Base-by-base conservation (phyloP, 2,329 filamentous ascomycete genomes). In the Aspergillus versicolor region DNA sequence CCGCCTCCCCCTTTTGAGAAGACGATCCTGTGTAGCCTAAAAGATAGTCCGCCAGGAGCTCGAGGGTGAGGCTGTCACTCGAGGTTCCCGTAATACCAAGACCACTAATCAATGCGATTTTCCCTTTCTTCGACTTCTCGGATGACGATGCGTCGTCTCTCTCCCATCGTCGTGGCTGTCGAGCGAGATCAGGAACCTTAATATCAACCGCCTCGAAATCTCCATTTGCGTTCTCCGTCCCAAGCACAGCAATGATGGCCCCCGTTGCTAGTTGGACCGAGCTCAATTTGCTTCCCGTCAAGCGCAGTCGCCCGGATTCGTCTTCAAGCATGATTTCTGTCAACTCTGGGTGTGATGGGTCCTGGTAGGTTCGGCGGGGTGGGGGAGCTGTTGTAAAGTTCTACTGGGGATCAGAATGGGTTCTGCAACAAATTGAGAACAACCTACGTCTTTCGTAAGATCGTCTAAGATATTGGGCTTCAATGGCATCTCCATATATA, bases 381-480 rank as follows among this genome's bases (percentile, higher is more conserved):
- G 90, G 86, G 8, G 92, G 92, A 1, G 90, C 91, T 0, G 90
- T 88, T 58, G 96, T 91, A 88, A 91, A 97, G 70, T 92, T 90
- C 89, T 95, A 55, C 38, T 19, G 21, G 27, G 17, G 17, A 60
- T 66, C 54, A 66, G 63, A 52, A 27, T 7, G 19, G 19, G 15
- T 15, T 41, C n/a, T 17, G 24, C 11, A 22, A 24, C n/a, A 13
- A n/a, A 3, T 8, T 30, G 8, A 12, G 55, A n/a, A 5, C 9
- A 34, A 73, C 84, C 63, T 77, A 92, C 90, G 74, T 97, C 93
- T 75, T 95, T 96, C 41, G 90, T 89, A 42, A 99, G 90, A 67
- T 99, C 94, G 58, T 97, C 92, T 34, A 99, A 79, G 72, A 99
- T 93, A 70, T 95, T 96, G 1, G 95, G 94, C 77, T 99, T 99